These are phyloP conservation scores for Ziziphus jujuba DNA, from an alignment of 306 rosid species.

Conservation along the genomic window DNA sequence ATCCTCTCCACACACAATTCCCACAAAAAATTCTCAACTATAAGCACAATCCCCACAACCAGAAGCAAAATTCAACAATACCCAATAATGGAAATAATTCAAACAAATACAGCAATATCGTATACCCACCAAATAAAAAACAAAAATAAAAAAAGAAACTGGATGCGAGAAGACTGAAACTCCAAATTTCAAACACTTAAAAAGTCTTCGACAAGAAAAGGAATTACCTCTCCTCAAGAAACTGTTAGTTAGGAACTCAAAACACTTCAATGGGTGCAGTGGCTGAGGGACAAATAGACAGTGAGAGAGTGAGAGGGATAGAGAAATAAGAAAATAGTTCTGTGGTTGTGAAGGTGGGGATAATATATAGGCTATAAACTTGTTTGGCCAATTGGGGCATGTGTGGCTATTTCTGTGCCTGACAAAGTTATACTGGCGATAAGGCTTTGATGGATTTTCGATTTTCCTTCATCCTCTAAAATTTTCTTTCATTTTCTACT, in stretches of 20 bases:
- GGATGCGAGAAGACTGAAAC: constrained; percentile 15
- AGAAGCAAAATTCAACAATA: constrained; percentile 25
- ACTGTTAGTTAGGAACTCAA: constrained; percentile 5
- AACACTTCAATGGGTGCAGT: not conserved
- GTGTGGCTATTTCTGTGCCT: constrained; percentile 75
- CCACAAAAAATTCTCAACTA: not conserved
- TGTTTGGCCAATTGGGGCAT: constrained; percentile 7
- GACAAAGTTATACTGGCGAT: constrained; percentile 39
- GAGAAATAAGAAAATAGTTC: constrained; percentile 7
- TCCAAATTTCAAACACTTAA: constrained; percentile 25
- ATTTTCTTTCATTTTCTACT: not conserved
- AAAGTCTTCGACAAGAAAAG: not conserved
- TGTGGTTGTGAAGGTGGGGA: constrained; percentile 43
- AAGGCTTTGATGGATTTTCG: constrained; percentile 17
- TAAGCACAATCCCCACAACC: not conserved
- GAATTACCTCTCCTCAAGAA: not conserved
- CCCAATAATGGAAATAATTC: constrained; percentile 34
- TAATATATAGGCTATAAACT: constrained; percentile 29
- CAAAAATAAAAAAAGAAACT: not conserved
- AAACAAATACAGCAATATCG: constrained; percentile 14
- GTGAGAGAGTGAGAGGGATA: not conserved
- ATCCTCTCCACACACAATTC: constrained; percentile 1
- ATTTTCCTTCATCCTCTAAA: not conserved
- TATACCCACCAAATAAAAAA: constrained; percentile 11
- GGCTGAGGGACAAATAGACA: not conserved